A percentile compares a stretch with the other conserved stretches of the same genome.
Evolutionary conservation across 345 rosid species (phyloP).

Genomic region (Pistacia vera): DNA sequence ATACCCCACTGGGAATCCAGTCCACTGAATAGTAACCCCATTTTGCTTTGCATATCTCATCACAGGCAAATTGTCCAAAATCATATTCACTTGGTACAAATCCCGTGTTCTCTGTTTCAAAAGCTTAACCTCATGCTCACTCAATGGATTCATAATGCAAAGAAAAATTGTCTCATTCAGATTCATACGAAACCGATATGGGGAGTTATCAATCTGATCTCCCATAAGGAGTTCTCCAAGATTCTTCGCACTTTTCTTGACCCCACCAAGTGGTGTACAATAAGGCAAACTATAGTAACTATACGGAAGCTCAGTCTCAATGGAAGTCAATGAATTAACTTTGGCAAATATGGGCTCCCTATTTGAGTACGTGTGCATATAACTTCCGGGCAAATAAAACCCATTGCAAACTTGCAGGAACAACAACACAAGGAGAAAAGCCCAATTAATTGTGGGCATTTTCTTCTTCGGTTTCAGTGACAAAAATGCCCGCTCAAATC

Average conservation of each 20-base stretch:
- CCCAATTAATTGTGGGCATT: slow-evolving; percentile 38
- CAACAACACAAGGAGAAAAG: slow-evolving; percentile 44
- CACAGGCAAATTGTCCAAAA: slow-evolving; percentile 82
- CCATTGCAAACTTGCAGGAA: slow-evolving; percentile 52
- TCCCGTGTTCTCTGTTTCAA: slow-evolving; percentile 82
- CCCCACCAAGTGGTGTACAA: slow-evolving; percentile 53
- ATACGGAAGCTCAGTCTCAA: slow-evolving; percentile 85
- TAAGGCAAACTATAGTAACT: slow-evolving; percentile 86
- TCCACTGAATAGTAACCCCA: slow-evolving; percentile 79
- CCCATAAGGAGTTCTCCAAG: slow-evolving; percentile 94
- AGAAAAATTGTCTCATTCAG: slow-evolving; percentile 68
- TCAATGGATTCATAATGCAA: slow-evolving; percentile 60
- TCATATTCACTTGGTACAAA: slow-evolving; percentile 88
- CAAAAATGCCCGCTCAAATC: slow-evolving; percentile 14
- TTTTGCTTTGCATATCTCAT: slow-evolving; percentile 73
- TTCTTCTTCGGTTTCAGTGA: slow-evolving; percentile 18
- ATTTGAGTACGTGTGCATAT: slow-evolving; percentile 74
- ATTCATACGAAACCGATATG: slow-evolving; percentile 74
- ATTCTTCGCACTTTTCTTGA: slow-evolving; percentile 82
- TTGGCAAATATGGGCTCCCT: slow-evolving; percentile 54
- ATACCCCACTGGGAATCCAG: slow-evolving; percentile 85
- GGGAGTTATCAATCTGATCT: slow-evolving; percentile 89
- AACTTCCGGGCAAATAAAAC: slow-evolving; percentile 87
- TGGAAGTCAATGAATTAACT: slow-evolving; percentile 91
- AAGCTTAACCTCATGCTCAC: slow-evolving; percentile 78